These are phyloP conservation scores for Chamaecrista fasciculata DNA, from an alignment of 306 rosid species.

Conservation along the genomic window DNA sequence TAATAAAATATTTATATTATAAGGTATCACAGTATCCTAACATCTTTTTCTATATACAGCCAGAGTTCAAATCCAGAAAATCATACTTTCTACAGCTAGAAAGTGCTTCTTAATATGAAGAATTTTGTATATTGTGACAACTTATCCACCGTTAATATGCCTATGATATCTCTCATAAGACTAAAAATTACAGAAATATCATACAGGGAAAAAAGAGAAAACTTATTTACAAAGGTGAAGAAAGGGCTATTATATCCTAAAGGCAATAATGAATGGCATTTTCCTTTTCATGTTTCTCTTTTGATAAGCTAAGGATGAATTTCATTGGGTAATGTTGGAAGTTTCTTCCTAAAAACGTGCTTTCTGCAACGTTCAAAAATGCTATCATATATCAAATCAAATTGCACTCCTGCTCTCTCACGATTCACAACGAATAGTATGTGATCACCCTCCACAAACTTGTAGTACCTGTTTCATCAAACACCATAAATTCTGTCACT, in stretches of 20 bases:
- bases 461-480: constrained; percentile 78
- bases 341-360: constrained; percentile 73
- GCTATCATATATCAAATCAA: constrained; percentile 81
- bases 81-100: neutral
- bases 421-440: constrained; percentile 70
- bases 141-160: constrained; percentile 21
- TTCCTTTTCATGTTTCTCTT: constrained; percentile 15
- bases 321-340: constrained; percentile 70
- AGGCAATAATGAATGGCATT: constrained; percentile 30
- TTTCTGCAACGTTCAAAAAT: constrained; percentile 95
- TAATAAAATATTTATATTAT: no score
- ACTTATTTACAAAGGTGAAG: constrained; percentile 37
- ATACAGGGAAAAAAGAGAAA: neutral
- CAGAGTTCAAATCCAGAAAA: no score
- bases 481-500: constrained; percentile 15
- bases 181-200: constrained; percentile 27
- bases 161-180: constrained; percentile 29
- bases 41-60: neutral
- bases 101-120: neutral
- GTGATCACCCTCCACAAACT: constrained; percentile 89
- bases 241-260: neutral
- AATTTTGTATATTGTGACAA: constrained; percentile 7
- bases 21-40: no score
- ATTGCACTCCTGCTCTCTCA: constrained; percentile 95
- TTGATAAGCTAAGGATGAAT: constrained; percentile 42